A percentile compares a stretch with the other conserved stretches of the same genome.
Evolutionary conservation across 2,329 filamentous ascomycete genomes (phyloP).

Genomic region (Ophiosphaerella korrae): DNA sequence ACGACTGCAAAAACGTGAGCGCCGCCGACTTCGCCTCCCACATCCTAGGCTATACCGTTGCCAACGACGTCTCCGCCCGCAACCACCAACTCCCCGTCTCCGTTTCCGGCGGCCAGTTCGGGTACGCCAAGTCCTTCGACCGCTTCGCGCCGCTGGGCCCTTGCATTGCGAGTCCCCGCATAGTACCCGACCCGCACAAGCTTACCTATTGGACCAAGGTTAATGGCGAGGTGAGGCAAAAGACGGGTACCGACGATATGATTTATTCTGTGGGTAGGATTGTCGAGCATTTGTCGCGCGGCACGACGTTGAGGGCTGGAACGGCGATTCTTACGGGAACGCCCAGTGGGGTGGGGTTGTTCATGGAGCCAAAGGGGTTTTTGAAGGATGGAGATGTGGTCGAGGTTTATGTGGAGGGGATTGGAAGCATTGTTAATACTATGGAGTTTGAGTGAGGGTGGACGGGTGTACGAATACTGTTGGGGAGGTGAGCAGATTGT

Average conservation of each 20-base stretch:
- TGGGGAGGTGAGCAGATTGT: background rate
- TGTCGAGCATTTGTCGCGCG: conserved; percentile 51
- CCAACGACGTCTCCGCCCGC: conserved; percentile 68
- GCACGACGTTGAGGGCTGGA: conserved; percentile 54
- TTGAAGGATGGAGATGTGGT: conserved; percentile 44
- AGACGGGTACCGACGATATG: conserved; percentile 53
- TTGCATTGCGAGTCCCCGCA: conserved; percentile 39
- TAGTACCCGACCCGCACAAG: conserved; percentile 42
- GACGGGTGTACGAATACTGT: background rate
- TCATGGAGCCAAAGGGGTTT: conserved; percentile 47
- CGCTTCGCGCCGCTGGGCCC: conserved; percentile 53
- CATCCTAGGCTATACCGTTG: conserved; percentile 66
- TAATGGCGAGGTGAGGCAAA: conserved; percentile 53
- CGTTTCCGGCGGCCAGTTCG: conserved; percentile 45
- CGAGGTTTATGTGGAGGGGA: conserved; percentile 41
- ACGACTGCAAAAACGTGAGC: conserved; percentile 45
- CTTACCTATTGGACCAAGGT: conserved; percentile 48
- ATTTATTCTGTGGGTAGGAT: conserved; percentile 52
- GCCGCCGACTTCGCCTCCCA: conserved; percentile 63
- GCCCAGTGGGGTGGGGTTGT: conserved; percentile 47
- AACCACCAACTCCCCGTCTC: conserved; percentile 53
- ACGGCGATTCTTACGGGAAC: conserved; percentile 60
- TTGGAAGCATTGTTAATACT: conserved; percentile 43
- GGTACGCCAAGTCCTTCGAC: conserved; percentile 53
- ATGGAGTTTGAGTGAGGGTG: conserved; percentile 37